phyloP scores from a whole-genome alignment of 1,284 basidiomycete species.

The Coriolopsis trogii region DNA sequence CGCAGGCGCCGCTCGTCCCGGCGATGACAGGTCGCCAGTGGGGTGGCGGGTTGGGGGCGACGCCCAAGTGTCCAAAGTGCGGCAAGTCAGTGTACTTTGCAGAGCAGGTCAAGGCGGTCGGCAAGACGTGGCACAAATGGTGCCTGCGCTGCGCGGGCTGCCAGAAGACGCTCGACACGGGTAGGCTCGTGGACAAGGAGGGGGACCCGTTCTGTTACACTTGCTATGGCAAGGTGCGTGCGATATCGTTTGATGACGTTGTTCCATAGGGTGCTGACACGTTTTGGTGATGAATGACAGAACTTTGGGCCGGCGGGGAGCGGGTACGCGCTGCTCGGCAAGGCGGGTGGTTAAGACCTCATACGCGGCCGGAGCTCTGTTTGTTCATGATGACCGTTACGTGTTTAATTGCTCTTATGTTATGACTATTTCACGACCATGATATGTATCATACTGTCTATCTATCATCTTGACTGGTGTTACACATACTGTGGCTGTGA shows the following conservation, averaged over 20 bases:
- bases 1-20: constrained; percentile 18
- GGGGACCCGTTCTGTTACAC: constrained; percentile 67
- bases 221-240: constrained; percentile 71
- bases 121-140: constrained; percentile 76
- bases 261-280: neutral
- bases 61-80: constrained; percentile 59
- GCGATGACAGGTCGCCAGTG: constrained; percentile 40
- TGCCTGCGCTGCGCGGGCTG: constrained; percentile 76
- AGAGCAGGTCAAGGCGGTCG: constrained; percentile 76
- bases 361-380: neutral
- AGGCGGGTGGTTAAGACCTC: constrained; percentile 46
- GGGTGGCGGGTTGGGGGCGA: constrained; percentile 38
- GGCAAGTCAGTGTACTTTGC: constrained; percentile 65
- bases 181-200: constrained; percentile 71
- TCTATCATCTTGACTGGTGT: too few species aligned
- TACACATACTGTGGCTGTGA: too few species aligned
- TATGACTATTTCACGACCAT: neutral
- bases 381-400: neutral
- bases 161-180: constrained; percentile 65
- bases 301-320: constrained; percentile 68
- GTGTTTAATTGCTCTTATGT: neutral
- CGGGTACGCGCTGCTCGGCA: constrained; percentile 76
- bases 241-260: neutral
- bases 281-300: constrained; percentile 39
- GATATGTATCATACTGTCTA: neutral